Conservation (phyloP, 441 rosid genomes). For the Populus hybrid region DNA sequence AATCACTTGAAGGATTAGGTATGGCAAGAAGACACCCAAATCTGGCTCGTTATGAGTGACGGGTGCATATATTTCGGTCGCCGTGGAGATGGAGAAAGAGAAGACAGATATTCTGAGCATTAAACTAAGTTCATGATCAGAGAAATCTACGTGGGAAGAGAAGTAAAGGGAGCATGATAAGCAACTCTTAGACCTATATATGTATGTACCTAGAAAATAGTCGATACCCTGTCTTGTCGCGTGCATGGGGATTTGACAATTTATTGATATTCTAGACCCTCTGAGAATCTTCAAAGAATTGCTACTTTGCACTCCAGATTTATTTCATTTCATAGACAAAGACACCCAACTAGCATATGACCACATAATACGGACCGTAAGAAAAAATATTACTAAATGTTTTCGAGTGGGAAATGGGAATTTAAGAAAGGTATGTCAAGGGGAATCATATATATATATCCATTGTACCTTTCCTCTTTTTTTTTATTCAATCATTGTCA, state of each 20-base stretch:
- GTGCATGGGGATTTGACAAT: slow-evolving; percentile 57
- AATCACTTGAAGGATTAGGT: slow-evolving; percentile 46
- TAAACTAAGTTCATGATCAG: slow-evolving; percentile 19
- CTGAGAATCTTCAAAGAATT: slow-evolving; percentile 49
- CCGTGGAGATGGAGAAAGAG: slow-evolving; percentile 4
- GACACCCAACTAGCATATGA: slow-evolving; percentile 22
- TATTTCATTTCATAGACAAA: slow-evolving; percentile 9
- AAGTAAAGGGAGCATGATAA: slow-evolving; percentile 13
- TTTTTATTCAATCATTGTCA: not conserved
- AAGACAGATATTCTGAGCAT: slow-evolving; percentile 35
- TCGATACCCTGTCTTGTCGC: slow-evolving; percentile 32
- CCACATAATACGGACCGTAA: not conserved
- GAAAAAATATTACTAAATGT: not conserved
- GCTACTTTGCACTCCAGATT: not conserved
- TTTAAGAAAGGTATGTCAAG: not conserved
- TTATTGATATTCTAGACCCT: slow-evolving; percentile 21
- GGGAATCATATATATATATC: not conserved
- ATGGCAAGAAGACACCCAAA: slow-evolving; percentile 37
- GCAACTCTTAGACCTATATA: slow-evolving; percentile 17
- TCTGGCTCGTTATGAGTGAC: slow-evolving; percentile 28
- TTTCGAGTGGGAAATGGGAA: slow-evolving; percentile 4
- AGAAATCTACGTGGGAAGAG: slow-evolving; percentile 26
- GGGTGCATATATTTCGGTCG: slow-evolving; percentile 19
- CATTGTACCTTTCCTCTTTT: not conserved
- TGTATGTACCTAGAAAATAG: slow-evolving; percentile 6